These are phyloP conservation scores for Colletotrichum neosansevieriae DNA, from an alignment of 2,329 filamentous ascomycete species.

Conservation along the genomic window DNA sequence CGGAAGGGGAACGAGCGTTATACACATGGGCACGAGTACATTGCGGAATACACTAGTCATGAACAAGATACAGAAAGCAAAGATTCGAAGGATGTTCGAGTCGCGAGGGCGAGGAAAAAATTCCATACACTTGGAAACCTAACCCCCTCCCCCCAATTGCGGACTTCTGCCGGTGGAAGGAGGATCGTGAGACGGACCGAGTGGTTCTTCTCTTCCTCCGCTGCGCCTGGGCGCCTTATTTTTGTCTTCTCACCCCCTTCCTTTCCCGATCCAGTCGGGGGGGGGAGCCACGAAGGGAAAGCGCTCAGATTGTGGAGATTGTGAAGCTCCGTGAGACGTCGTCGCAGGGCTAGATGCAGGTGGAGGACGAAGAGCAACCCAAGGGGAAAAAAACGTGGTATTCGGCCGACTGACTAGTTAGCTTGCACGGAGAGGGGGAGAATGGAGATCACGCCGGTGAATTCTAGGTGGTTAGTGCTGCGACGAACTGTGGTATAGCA, in stretches of 20 bases:
- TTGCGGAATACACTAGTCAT: neutral
- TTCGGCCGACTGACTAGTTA: slow-evolving; percentile 5
- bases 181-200: slow-evolving; percentile 32
- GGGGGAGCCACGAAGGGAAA: neutral
- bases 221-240: neutral
- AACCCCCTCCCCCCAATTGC: too few species aligned
- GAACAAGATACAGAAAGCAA: neutral
- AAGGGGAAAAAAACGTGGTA: slow-evolving; percentile 19
- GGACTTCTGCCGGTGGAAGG: neutral
- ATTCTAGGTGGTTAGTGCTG: too few species aligned
- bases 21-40: neutral
- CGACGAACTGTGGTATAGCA: too few species aligned
- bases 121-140: neutral
- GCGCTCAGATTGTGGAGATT: slow-evolving; percentile 38
- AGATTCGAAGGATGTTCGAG: neutral
- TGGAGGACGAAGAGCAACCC: neutral
- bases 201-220: slow-evolving; percentile 9
- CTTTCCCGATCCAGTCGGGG: too few species aligned
- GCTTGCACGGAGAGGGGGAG: neutral
- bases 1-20: neutral
- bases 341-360: neutral
- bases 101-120: neutral
- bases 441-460: neutral
- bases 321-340: slow-evolving; percentile 25
- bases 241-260: too few species aligned